phyloP scores from a whole-genome alignment of 495 filamentous ascomycete genomes.

The Glonium stellatum region DNA sequence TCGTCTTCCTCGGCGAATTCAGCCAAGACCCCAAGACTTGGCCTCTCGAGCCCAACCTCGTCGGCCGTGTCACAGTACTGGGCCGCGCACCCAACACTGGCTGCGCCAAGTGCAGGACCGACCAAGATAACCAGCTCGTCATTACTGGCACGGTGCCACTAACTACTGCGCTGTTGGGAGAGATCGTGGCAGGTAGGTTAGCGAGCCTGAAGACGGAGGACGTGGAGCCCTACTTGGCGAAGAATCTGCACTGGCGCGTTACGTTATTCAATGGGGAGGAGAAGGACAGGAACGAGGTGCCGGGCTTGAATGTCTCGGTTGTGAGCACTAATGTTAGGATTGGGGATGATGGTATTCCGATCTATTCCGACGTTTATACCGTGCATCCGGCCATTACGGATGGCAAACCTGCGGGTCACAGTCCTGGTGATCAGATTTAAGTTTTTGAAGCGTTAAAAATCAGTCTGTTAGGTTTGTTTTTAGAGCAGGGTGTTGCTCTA shows the following conservation, averaged over 20 bases:
- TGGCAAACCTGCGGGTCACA: constrained; percentile 10
- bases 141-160: constrained; percentile 18
- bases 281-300: constrained; percentile 11
- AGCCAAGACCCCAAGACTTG: constrained; percentile 14
- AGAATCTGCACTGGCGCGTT: constrained; percentile 20
- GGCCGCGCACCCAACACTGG: constrained; percentile 11
- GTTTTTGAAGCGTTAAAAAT: background rate
- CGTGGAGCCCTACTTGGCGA: constrained; percentile 12
- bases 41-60: constrained; percentile 16
- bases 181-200: constrained; percentile 9
- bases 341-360: constrained; percentile 13
- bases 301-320: constrained; percentile 15
- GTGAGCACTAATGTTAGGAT: constrained; percentile 18
- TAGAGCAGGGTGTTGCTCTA: no score
- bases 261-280: constrained; percentile 16
- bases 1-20: constrained; percentile 22
- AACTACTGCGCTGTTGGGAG: constrained; percentile 13
- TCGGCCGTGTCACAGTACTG: constrained; percentile 23
- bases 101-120: constrained; percentile 16
- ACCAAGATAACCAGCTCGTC: constrained; percentile 11
- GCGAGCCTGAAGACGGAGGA: constrained; percentile 10
- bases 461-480: no score
- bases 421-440: constrained; percentile 9
- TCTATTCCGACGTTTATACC: constrained; percentile 10
- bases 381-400: constrained; percentile 11